Percentiles rank a stretch among this genome's conserved stretches.
These are phyloP conservation scores for Oleoguttula mirabilis DNA, from an alignment of 495 filamentous ascomycete species.

Conservation along the genomic window DNA sequence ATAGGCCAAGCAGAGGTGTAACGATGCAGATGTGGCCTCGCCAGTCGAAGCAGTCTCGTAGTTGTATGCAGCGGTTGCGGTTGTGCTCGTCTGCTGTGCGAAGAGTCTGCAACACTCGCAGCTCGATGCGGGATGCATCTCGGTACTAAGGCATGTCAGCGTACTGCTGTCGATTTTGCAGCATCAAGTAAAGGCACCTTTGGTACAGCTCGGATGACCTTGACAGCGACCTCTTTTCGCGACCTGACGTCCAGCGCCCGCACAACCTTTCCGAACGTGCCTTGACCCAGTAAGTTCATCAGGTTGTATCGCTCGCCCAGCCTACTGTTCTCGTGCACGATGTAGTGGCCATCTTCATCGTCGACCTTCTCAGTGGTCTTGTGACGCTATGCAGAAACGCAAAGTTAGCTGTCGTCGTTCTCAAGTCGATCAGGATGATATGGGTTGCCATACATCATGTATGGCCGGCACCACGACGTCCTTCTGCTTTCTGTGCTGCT, in stretches of 20 bases:
- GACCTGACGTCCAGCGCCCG: constrained; percentile 70
- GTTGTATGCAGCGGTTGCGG: constrained; percentile 91
- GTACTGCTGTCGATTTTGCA: no score
- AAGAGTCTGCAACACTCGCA: constrained; percentile 82
- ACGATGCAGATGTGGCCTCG: constrained; percentile 98
- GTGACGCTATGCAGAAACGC: constrained; percentile 17
- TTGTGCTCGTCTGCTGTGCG: constrained; percentile 83
- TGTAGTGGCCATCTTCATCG: constrained; percentile 94
- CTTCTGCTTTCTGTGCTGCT: constrained; percentile 78
- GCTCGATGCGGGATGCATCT: constrained; percentile 90
- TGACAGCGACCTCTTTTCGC: constrained; percentile 75
- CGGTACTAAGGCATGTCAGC: constrained; percentile 44
- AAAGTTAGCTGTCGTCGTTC: constrained; percentile 21
- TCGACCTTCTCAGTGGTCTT: constrained; percentile 55
- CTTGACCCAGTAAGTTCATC: constrained; percentile 77
- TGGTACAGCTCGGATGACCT: constrained; percentile 94
- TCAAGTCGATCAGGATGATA: constrained; percentile 4
- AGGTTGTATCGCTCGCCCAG: constrained; percentile 87
- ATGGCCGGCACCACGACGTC: constrained; percentile 78
- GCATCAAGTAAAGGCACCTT: constrained; percentile 35
- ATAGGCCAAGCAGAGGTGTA: constrained; percentile 89
- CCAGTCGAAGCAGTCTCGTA: constrained; percentile 95
- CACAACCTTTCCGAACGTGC: constrained; percentile 96
- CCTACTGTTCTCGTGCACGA: constrained; percentile 69
- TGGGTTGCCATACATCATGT: constrained; percentile 58